phyloP scores from a whole-genome alignment of 495 filamentous ascomycete species.

The Parachaetomium inaequale region DNA sequence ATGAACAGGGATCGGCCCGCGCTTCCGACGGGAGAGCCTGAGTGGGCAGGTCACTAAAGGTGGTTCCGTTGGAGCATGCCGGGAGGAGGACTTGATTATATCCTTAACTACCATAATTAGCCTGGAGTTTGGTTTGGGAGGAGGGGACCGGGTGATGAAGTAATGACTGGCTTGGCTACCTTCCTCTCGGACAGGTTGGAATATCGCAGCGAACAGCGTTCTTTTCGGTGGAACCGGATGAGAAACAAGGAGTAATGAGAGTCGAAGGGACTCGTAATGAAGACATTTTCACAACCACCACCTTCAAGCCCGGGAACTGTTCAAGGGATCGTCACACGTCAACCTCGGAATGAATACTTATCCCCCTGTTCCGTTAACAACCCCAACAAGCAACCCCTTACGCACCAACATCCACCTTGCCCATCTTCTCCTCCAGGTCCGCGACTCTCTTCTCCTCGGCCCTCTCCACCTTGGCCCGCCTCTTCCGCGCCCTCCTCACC shows the following conservation, averaged over 20 bases:
- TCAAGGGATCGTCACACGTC: not conserved
- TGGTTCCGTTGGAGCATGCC: not conserved
- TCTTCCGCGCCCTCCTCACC: conserved; percentile 50
- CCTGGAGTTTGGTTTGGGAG: not conserved
- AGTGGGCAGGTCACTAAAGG: conserved; percentile 52
- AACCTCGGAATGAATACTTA: not conserved
- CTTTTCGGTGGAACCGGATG: not conserved
- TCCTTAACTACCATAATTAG: conserved; percentile 9
- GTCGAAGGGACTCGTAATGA: conserved; percentile 5
- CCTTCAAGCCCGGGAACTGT: too few relatives aligned
- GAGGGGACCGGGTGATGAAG: not conserved
- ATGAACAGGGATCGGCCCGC: conserved; percentile 57
- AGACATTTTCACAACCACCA: not conserved
- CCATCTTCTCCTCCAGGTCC: conserved; percentile 5
- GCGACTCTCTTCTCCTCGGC: conserved; percentile 20
- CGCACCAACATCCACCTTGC: not conserved
- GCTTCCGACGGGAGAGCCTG: conserved; percentile 48
- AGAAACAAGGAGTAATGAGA: not conserved
- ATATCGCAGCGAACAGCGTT: not conserved
- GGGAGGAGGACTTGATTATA: not conserved
- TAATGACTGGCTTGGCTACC: not conserved
- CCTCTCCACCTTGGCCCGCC: conserved; percentile 42
- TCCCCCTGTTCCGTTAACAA: not conserved
- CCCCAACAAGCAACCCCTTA: not conserved
- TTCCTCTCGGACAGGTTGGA: conserved; percentile 3